phyloP scores from a whole-genome alignment of 1,284 basidiomycete genomes.

The Tausonia pullulans region DNA sequence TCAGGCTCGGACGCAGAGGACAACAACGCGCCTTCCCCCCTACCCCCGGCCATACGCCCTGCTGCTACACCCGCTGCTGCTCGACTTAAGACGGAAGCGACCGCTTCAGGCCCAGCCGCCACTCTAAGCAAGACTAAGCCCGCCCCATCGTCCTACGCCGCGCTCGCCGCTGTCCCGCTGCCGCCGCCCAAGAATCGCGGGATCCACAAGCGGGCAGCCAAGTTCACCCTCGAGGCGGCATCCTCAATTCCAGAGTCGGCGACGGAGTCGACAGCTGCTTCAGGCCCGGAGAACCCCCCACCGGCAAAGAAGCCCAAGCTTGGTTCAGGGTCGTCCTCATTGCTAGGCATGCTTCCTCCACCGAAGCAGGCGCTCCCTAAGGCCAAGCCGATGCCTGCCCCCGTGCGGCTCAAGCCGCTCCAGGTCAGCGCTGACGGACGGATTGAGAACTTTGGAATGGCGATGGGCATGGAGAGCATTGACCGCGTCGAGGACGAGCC shows the following conservation, averaged over 20 bases:
- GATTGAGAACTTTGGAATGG: conserved; percentile 9
- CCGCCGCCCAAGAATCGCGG: conserved; percentile 9
- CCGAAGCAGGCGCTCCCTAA: conserved; percentile 12
- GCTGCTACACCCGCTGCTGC: background rate
- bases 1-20: conserved; percentile 8
- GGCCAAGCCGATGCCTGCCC: conserved; percentile 12
- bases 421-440: conserved; percentile 8
- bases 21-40: background rate
- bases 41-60: background rate
- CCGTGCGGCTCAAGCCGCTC: conserved; percentile 11
- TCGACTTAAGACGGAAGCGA: background rate
- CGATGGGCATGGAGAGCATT: background rate
- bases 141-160: background rate
- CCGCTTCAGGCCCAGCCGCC: background rate
- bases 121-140: background rate
- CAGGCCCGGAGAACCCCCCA: background rate
- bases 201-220: background rate
- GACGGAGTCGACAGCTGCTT: background rate
- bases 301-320: conserved; percentile 9
- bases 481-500: conserved; percentile 2
- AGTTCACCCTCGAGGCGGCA: conserved; percentile 7
- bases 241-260: background rate
- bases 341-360: conserved; percentile 16
- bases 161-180: conserved; percentile 7
- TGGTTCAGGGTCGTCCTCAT: conserved; percentile 3